phyloP scores from a whole-genome alignment of 352 stramenopile genomes.

The Pythium diclinum region DNA sequence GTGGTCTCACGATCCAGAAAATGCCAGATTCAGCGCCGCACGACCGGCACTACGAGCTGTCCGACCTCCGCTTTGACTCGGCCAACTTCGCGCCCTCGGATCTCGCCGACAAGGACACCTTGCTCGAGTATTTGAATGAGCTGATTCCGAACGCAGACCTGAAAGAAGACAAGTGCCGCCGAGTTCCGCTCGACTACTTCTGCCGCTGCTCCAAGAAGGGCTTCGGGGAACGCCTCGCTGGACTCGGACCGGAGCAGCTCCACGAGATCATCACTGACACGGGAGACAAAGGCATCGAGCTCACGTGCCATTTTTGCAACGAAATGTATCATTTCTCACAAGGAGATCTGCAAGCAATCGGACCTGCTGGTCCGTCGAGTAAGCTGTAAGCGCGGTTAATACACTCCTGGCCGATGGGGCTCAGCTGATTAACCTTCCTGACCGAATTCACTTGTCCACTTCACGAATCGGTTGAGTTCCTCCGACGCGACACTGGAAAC shows the following conservation, averaged over 20 bases:
- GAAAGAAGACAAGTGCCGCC: slow-evolving; percentile 48
- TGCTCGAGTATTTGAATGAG: slow-evolving; percentile 73
- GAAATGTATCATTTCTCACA: slow-evolving; percentile 65
- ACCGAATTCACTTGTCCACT: slow-evolving; percentile 99
- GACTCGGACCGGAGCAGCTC: slow-evolving; percentile 51
- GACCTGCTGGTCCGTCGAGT: slow-evolving; percentile 11
- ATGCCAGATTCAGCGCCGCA: slow-evolving; percentile 60
- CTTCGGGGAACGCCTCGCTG: slow-evolving; percentile 50
- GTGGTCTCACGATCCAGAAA: slow-evolving; percentile 79
- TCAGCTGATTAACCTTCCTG: slow-evolving; percentile 90
- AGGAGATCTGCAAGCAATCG: slow-evolving; percentile 40
- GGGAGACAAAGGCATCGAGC: slow-evolving; percentile 50
- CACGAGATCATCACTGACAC: slow-evolving; percentile 47
- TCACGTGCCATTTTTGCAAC: slow-evolving; percentile 88
- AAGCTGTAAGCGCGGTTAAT: slow-evolving; percentile 22
- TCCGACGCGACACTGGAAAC: slow-evolving; percentile 94
- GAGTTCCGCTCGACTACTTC: slow-evolving; percentile 75
- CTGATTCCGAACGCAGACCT: slow-evolving; percentile 71
- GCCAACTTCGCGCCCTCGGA: slow-evolving; percentile 41
- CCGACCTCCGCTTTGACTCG: slow-evolving; percentile 63
- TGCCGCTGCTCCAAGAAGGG: slow-evolving; percentile 79
- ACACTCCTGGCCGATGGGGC: not conserved
- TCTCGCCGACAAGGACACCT: slow-evolving; percentile 47
- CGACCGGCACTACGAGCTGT: slow-evolving; percentile 57
- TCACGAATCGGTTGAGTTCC: slow-evolving; percentile 96